Evolutionary conservation across 129 eudicot species (phyloP), one percentile per base, ranked within the genome.

Genomic region (Gnaphalium uliginosum): DNA sequence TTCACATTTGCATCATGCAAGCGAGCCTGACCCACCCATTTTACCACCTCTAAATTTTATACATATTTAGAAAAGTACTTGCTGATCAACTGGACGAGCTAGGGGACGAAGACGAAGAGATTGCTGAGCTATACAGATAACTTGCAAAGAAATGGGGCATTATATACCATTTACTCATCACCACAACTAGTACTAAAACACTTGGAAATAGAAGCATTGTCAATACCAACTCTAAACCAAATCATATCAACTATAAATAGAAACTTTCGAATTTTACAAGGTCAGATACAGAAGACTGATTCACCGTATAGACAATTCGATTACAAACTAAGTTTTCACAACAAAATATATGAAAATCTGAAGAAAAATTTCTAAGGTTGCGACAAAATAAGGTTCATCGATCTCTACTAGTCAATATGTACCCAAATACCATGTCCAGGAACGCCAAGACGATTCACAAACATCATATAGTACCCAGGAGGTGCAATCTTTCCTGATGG

Each of bases 341-440:
- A 0, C 62, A 48, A 14, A 32, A 30, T 22, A 75, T 50, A 75
- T 3, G 9, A 65, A 48, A 24, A 23, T 53, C 21, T 48, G 14
- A 30, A 70, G 5, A 61, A 50, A 62, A 59, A 9, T 1, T 19
- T 70, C 22, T 63, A 71, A 10, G 26, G 15, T 70, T 61, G 19
- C 56, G 27, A 60, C 37, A 43, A 43, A 51, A 26, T 35, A 58
- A 58, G 3, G 65, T 7, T n/a, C 60, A n/a, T 54, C 6, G 6
- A 15, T 46, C 13, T 69, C 53, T 61, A 24, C 78, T 83, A 33
- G 51, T 74, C 77, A 46, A 89, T 79, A 14, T 83, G 85, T 46
- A 92, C 87, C 97, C 97, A 92, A 67, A 86, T 27, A 66, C 92
- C 96, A 3, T 27, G 66, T 76, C 97, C 86, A 13, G 97, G 97